These are phyloP conservation scores for Fomitopsis betulina DNA, from an alignment of 1,284 basidiomycete genomes.

Conservation along the genomic window DNA sequence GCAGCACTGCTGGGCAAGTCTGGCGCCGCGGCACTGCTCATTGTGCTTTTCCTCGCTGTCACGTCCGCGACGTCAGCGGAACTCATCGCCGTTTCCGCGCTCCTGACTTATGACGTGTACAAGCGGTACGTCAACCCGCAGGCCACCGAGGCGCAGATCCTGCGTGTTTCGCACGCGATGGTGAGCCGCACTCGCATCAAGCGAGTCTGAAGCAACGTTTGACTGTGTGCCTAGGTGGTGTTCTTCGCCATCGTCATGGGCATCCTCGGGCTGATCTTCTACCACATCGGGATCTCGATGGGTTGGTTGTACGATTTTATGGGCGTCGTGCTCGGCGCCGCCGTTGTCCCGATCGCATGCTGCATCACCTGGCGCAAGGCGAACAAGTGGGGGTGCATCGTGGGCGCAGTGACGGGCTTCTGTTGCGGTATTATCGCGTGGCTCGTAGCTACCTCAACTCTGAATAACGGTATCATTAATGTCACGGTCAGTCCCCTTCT, in stretches of 20 bases:
- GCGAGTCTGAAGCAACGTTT: not conserved
- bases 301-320: constrained; percentile 86
- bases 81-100: constrained; percentile 80
- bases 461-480: constrained; percentile 70
- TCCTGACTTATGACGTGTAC: constrained; percentile 81
- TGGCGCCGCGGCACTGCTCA: constrained; percentile 67
- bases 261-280: constrained; percentile 81
- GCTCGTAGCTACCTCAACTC: constrained; percentile 75
- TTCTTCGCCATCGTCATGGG: constrained; percentile 79
- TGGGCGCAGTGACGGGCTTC: constrained; percentile 71
- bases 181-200: constrained; percentile 14
- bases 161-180: constrained; percentile 45
- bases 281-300: constrained; percentile 86
- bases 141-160: constrained; percentile 55
- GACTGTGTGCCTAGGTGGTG: constrained; percentile 42
- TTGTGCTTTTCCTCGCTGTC: constrained; percentile 79
- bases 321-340: constrained; percentile 82
- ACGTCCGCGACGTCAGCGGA: constrained; percentile 88
- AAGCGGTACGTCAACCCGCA: constrained; percentile 55
- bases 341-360: constrained; percentile 82
- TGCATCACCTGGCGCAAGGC: constrained; percentile 80
- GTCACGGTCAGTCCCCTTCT: constrained; percentile 48
- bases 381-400: constrained; percentile 79
- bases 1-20: constrained; percentile 73
- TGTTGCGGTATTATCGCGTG: constrained; percentile 70